phyloP scores from a whole-genome alignment of 345 rosid genomes.

The Excoecaria agallocha region DNA sequence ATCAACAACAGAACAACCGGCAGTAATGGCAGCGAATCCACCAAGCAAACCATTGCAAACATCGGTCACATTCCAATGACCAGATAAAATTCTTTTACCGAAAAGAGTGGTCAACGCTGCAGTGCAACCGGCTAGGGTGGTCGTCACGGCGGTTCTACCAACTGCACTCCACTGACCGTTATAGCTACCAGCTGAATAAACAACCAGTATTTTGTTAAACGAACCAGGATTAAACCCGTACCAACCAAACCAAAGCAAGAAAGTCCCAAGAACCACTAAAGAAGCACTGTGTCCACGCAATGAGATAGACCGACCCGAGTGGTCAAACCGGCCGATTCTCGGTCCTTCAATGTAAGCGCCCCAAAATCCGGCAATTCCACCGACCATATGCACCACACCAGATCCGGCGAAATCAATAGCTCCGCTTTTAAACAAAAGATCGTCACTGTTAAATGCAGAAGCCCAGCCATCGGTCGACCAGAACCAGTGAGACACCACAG shows the following conservation, averaged over 20 bases:
- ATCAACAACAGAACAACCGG: conserved; percentile 82
- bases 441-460: conserved; percentile 38
- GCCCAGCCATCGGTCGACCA: conserved; percentile 93
- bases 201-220: conserved; percentile 41
- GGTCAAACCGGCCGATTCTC: conserved; percentile 58
- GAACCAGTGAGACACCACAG: conserved; percentile 89
- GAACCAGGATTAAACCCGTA: conserved; percentile 80
- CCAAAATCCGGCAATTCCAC: conserved; percentile 78
- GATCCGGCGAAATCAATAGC: conserved; percentile 81
- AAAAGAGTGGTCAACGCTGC: conserved; percentile 92
- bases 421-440: conserved; percentile 60
- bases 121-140: conserved; percentile 80
- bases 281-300: conserved; percentile 74
- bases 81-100: conserved; percentile 62
- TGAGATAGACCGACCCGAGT: conserved; percentile 36
- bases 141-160: conserved; percentile 87
- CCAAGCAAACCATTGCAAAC: conserved; percentile 91
- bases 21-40: conserved; percentile 84
- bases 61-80: conserved; percentile 90
- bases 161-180: conserved; percentile 85
- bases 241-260: conserved; percentile 85
- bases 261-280: conserved; percentile 68
- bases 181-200: conserved; percentile 32
- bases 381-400: conserved; percentile 77
- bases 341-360: conserved; percentile 81